Evolutionary conservation across 2,329 filamentous ascomycete genomes (phyloP), one percentile per base, ranked within the genome.

Genomic region (Pseudogymnoascus sp.): DNA sequence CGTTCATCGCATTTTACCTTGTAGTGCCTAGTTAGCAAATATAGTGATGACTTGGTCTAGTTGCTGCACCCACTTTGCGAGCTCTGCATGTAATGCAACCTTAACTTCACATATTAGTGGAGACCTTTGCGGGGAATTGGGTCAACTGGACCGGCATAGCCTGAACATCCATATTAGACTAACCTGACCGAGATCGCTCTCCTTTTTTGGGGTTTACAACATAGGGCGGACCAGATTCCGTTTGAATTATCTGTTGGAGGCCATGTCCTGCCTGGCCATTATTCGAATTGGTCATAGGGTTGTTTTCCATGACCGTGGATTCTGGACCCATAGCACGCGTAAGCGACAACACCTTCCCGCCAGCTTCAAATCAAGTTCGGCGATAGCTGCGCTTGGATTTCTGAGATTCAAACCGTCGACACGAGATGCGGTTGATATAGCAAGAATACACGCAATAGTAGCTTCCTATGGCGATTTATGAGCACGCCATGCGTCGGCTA

Each of bases 1-100:
- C 60, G 60, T 49, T 58, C 60, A n/a, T 61, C 60, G 41, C 60
- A 61, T 37, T 49, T 61, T 14, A 61, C 60, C 60, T 33, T 61
- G n/a, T 39, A 35, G 12, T 11, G 23, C 8, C 31, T 26, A 26
- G 14, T 49, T 49, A 49, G 23, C 45, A 7, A 61, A 33, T 4
- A 29, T 23, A 58, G 19, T 23, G 14, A 11, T 52, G 26, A 38
- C 10, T 16, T 16, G 21, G 8, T 31, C 7, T n/a, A 6, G 31
- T 29, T 23, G 10, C 14, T n/a, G 26, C 31, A 33, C 60, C 23
- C 33, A 61, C 60, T 26, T 61, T 61, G 39, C 60, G 60, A 29
- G 60, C 60, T n/a, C 60, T 26, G 31, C 60, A 61, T 37, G 59
- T 60, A 37, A 60, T 60, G 35, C 59, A 60, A 39, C 59, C 59